A percentile compares a stretch with the other conserved stretches of the same genome.
These are phyloP conservation scores for Phytophthora megakarya DNA, from an alignment of 352 stramenopile species.

Conservation along the genomic window DNA sequence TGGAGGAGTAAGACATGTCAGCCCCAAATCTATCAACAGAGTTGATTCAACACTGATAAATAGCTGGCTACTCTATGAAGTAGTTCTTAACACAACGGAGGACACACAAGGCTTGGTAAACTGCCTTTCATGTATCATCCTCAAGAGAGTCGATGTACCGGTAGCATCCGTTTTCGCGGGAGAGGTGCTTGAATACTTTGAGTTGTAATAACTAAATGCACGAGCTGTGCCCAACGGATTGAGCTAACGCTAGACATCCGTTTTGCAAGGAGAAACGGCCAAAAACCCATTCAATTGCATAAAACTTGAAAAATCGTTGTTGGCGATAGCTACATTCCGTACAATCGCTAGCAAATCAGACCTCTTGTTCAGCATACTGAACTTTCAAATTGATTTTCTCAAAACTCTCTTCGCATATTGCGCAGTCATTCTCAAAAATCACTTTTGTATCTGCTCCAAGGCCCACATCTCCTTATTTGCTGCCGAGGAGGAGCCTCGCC, in stretches of 20 bases:
- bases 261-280: conserved; percentile 13
- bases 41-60: too few relatives aligned
- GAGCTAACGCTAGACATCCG: not conserved
- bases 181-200: not conserved
- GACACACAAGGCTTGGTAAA: not conserved
- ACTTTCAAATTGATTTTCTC: conserved; percentile 28
- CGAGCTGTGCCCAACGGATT: too few relatives aligned
- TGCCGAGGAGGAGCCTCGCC: not conserved
- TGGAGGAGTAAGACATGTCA: too few relatives aligned
- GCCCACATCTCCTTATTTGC: conserved; percentile 16
- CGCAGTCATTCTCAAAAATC: conserved; percentile 29
- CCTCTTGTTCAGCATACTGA: conserved; percentile 13
- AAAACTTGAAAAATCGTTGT: too few relatives aligned
- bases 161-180: not conserved
- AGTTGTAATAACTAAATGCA: too few relatives aligned
- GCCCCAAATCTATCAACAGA: too few relatives aligned
- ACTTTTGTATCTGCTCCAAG: conserved; percentile 22
- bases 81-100: not conserved
- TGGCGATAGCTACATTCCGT: not conserved
- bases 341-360: conserved; percentile 27
- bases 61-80: not conserved
- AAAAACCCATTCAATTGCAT: not conserved
- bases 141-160: not conserved
- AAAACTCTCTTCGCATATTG: not conserved
- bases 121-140: too few relatives aligned